A percentile compares a stretch with the other conserved stretches of the same genome.
These are phyloP conservation scores for Mycena leptocephala DNA, from an alignment of 768 basidiomycete species.

Conservation along the genomic window DNA sequence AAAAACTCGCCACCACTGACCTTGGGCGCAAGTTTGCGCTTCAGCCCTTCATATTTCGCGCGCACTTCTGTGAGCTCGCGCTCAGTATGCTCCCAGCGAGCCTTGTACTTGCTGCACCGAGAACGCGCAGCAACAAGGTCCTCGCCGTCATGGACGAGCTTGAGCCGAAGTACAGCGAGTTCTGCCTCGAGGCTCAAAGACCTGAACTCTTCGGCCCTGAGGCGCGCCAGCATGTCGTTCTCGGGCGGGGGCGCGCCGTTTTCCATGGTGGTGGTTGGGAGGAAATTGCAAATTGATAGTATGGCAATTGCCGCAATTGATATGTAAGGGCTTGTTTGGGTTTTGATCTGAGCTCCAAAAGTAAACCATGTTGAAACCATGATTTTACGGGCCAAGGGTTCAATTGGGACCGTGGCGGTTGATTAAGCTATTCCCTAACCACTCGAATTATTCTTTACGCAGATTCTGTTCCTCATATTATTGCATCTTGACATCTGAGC, in stretches of 20 bases:
- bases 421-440: too few relatives aligned
- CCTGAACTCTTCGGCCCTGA: constrained; percentile 6
- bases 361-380: too few relatives aligned
- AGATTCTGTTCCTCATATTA: too few relatives aligned
- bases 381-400: too few relatives aligned
- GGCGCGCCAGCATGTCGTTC: background rate
- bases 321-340: too few relatives aligned
- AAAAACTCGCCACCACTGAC: background rate
- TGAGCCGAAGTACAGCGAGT: background rate
- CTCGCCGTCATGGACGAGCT: background rate
- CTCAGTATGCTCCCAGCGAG: background rate
- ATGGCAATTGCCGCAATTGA: too few relatives aligned
- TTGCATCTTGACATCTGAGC: too few relatives aligned
- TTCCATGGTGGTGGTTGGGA: too few relatives aligned
- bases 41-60: background rate
- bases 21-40: background rate
- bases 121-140: background rate
- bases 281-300: too few relatives aligned
- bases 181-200: constrained; percentile 74
- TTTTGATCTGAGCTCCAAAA: too few relatives aligned
- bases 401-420: too few relatives aligned
- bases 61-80: background rate
- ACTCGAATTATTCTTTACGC: too few relatives aligned
- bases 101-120: background rate
- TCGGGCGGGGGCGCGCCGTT: background rate